Evolutionary conservation across 768 basidiomycete species (phyloP).

Genomic region (Pisolithus tinctorius): DNA sequence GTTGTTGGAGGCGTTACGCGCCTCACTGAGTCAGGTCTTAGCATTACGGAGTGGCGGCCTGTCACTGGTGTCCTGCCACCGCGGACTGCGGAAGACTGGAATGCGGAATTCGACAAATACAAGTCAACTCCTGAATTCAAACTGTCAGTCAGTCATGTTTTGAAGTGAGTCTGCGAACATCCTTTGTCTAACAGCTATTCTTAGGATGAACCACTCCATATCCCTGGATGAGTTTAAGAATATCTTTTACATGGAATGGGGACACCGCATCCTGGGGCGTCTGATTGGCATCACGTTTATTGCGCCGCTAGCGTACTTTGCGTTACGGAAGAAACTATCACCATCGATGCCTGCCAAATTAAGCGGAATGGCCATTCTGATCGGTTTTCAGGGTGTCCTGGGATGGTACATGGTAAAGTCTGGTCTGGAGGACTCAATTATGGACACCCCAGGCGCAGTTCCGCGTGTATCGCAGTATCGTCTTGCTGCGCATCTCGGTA

Average conservation of each 20-base stretch:
- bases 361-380: constrained; percentile 65
- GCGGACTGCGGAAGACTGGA: constrained; percentile 69
- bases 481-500: constrained; percentile 89
- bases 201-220: constrained; percentile 84
- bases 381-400: constrained; percentile 86
- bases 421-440: constrained; percentile 76
- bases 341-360: constrained; percentile 56
- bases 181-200: background rate
- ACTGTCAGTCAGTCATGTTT: constrained; percentile 49
- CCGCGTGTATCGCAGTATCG: constrained; percentile 97
- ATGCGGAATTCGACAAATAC: constrained; percentile 88
- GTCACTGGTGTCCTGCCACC: constrained; percentile 88
- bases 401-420: constrained; percentile 99
- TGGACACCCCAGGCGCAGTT: constrained; percentile 76
- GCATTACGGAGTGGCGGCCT: constrained; percentile 97
- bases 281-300: constrained; percentile 80
- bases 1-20: constrained; percentile 96
- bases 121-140: constrained; percentile 93
- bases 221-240: constrained; percentile 87
- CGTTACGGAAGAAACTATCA: constrained; percentile 62
- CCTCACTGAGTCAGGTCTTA: constrained; percentile 93
- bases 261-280: constrained; percentile 89
- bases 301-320: constrained; percentile 77
- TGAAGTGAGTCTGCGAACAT: background rate
- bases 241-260: constrained; percentile 99